Evolutionary conservation across 139 green algal species (phyloP), one percentile per base, ranked within the genome.

Genomic region (Nannochloris sp.): DNA sequence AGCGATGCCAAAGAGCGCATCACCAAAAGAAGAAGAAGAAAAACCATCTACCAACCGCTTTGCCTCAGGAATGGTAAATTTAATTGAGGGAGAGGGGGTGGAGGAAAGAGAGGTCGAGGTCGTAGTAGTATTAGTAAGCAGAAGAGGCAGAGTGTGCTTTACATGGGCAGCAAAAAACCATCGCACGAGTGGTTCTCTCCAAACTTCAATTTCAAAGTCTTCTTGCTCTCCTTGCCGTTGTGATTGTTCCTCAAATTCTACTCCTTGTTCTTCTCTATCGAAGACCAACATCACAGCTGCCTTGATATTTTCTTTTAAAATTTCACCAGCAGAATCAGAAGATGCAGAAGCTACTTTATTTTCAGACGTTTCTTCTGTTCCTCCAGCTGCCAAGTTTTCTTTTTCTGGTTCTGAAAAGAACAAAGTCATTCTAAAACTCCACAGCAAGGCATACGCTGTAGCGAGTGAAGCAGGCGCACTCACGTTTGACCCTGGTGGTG

Each of bases 121-220:
- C 27, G 37, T 31, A 37, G 64, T 32, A 45, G 25, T 45, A 45
- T 23, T 24, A 8, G 2, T 34, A 15, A 3, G 13, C 19, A 33
- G 10, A 30, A 3, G 8, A 12, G 29, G 8, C 24, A 15, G 23
- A 54, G 55, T 29, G 9, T 39, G 48, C 1, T 81, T 54, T n/a
- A 70, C 46, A 34, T 87, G 64, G 0, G 61, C 72, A 4, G 75
- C 75, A 30, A 75, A 32, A 8, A 57, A 61, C 81, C 81, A 87
- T 7, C 81, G 65, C 3, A 75, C 79, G 9, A 47, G 12, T 4
- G 73, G 54, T 7, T 83, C 62, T 19, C 65, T 35, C 81, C 81
- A 87, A 14, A 10, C 35, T 33, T 64, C 55, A n/a, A n/a, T n/a
- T n/a, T n/a, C n/a, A n/a, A n/a, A n/a, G n/a, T n/a, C n/a, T n/a